Percentiles rank a stretch among this genome's conserved stretches.
phyloP scores from a whole-genome alignment of 2,329 filamentous ascomycete genomes.

The Corniculantispora saksenae region DNA sequence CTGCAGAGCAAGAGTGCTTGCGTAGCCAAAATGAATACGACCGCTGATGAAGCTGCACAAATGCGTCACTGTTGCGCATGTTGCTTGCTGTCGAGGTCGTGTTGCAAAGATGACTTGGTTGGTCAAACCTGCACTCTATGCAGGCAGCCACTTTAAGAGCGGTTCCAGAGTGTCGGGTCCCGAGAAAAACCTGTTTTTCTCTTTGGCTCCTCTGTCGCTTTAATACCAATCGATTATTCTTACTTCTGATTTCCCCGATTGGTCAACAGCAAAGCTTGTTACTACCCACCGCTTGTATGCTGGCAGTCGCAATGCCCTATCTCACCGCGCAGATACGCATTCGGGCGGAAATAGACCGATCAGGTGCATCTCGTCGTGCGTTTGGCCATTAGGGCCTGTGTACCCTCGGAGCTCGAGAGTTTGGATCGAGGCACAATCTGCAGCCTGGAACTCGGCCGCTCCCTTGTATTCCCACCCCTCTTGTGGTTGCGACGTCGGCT shows the following conservation, averaged over 20 bases:
- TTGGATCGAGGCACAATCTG: background rate
- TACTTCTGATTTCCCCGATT: background rate
- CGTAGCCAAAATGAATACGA: background rate
- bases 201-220: background rate
- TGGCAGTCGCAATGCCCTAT: background rate
- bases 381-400: background rate
- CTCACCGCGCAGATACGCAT: background rate
- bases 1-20: background rate
- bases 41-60: background rate
- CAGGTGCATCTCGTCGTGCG: background rate
- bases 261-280: background rate
- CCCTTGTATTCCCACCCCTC: background rate
- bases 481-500: background rate
- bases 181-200: background rate
- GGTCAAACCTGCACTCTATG: background rate
- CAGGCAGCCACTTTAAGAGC: constrained; percentile 1
- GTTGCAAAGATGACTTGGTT: constrained; percentile 2
- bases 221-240: background rate
- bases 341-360: background rate
- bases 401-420: background rate
- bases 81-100: background rate
- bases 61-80: background rate
- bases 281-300: background rate
- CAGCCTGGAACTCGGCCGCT: background rate
- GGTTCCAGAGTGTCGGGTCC: background rate